These are phyloP conservation scores for Gelatoporia subvermispora DNA, from an alignment of 768 basidiomycete species.

Conservation along the genomic window DNA sequence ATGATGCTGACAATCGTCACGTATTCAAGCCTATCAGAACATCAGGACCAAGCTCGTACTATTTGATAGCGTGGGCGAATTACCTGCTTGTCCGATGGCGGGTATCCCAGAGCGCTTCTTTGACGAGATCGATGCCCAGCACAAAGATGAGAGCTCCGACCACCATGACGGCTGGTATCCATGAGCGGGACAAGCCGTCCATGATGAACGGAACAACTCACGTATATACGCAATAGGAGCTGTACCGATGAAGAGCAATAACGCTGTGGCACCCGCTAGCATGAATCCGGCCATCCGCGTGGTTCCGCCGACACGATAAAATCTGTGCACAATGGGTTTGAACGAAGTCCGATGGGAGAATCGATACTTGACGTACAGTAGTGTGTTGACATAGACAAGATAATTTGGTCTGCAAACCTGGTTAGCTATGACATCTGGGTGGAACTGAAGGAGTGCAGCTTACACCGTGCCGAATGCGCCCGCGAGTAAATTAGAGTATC, in stretches of 20 bases:
- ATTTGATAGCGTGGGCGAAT: conserved; percentile 17
- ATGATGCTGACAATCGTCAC: conserved; percentile 83
- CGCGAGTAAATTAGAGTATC: conserved; percentile 82
- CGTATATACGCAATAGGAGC: conserved; percentile 89
- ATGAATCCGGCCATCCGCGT: conserved; percentile 82
- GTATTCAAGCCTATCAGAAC: conserved; percentile 57
- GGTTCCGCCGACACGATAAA: conserved; percentile 91
- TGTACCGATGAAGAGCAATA: conserved; percentile 78
- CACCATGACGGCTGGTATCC: conserved; percentile 72
- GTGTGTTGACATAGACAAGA: conserved; percentile 83
- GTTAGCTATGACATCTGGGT: neutral
- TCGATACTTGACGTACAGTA: conserved; percentile 47
- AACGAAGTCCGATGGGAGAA: neutral
- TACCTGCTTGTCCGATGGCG: conserved; percentile 78
- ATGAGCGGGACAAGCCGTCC: neutral
- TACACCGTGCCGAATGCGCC: conserved; percentile 80
- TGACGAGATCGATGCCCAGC: conserved; percentile 88
- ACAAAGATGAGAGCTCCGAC: conserved; percentile 92
- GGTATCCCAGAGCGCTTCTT: conserved; percentile 97
- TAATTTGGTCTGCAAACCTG: conserved; percentile 61
- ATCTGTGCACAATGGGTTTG: conserved; percentile 34
- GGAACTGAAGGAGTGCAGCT: conserved; percentile 26
- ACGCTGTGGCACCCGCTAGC: conserved; percentile 68
- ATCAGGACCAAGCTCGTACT: no score
- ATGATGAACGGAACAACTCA: conserved; percentile 33